Conservation (phyloP, 495 filamentous ascomycete genomes). For the Penicillium tannophilum region DNA sequence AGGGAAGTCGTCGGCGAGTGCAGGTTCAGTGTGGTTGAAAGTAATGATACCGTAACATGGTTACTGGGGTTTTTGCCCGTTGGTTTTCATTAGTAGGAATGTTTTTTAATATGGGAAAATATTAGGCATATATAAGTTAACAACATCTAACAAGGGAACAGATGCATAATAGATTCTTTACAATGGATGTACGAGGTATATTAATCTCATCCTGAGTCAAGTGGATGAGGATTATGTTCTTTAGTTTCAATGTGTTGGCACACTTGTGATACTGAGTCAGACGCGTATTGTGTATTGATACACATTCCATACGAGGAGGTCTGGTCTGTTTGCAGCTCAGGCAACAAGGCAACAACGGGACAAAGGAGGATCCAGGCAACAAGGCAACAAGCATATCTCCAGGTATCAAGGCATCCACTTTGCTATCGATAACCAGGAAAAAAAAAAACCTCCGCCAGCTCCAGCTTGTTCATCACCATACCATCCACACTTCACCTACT, state of each 20-base stretch:
- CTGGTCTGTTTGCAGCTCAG: constrained; percentile 5
- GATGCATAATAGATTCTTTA: background rate
- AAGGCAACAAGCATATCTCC: constrained; percentile 3
- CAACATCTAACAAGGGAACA: background rate
- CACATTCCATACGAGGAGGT: constrained; percentile 4
- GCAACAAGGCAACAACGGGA: background rate
- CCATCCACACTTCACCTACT: constrained; percentile 10
- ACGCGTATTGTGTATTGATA: constrained; percentile 9
- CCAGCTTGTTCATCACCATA: constrained; percentile 18
- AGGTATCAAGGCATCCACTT: constrained; percentile 14
- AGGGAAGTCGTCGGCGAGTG: constrained; percentile 17
- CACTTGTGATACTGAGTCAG: background rate
- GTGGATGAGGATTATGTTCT: background rate
- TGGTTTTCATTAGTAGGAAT: background rate
- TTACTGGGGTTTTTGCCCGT: constrained; percentile 1
- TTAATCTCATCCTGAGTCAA: background rate
- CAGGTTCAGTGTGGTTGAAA: constrained; percentile 9
- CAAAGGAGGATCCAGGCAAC: constrained; percentile 13
- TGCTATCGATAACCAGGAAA: constrained; percentile 31
- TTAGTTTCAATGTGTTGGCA: constrained; percentile 7
- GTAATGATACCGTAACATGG: constrained; percentile 7
- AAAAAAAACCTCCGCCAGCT: constrained; percentile 26
- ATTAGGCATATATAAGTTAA: background rate
- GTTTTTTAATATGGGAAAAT: background rate
- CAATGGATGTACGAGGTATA: background rate